Evolutionary conservation across 768 basidiomycete species (phyloP).

Genomic region (Kwoniella botswanensis): DNA sequence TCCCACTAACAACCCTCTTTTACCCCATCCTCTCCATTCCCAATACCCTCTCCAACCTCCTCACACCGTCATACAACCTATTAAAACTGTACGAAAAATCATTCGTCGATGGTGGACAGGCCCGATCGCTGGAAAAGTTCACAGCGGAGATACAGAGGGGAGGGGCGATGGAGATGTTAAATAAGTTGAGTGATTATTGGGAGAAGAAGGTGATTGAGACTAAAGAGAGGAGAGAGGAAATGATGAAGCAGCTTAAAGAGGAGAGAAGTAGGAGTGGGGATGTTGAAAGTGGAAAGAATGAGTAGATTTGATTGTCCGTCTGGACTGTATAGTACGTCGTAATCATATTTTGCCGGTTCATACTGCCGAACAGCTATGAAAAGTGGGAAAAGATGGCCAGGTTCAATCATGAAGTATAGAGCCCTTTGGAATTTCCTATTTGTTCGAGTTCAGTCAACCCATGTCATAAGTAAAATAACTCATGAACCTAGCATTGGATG

Average conservation of each 20-base stretch:
- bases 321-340: too few relatives aligned
- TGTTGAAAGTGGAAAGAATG: conserved; percentile 9
- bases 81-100: conserved; percentile 33
- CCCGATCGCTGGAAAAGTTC: conserved; percentile 25
- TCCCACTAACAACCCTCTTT: conserved; percentile 44
- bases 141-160: conserved; percentile 24
- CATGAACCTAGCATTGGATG: too few relatives aligned
- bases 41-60: conserved; percentile 20
- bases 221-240: conserved; percentile 26
- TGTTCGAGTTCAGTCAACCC: too few relatives aligned
- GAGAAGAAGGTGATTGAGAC: conserved; percentile 27
- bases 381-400: too few relatives aligned
- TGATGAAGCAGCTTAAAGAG: conserved; percentile 25
- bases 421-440: too few relatives aligned
- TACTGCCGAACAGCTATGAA: too few relatives aligned
- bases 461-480: too few relatives aligned
- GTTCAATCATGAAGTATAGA: too few relatives aligned
- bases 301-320: not conserved
- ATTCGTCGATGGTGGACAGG: conserved; percentile 44
- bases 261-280: conserved; percentile 16
- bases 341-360: too few relatives aligned
- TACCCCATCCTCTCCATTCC: conserved; percentile 44
- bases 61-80: conserved; percentile 33
- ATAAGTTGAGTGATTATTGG: conserved; percentile 30
- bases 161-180: conserved; percentile 32